phyloP scores from a whole-genome alignment of 768 basidiomycete genomes.

The Tephrocybe rancida region DNA sequence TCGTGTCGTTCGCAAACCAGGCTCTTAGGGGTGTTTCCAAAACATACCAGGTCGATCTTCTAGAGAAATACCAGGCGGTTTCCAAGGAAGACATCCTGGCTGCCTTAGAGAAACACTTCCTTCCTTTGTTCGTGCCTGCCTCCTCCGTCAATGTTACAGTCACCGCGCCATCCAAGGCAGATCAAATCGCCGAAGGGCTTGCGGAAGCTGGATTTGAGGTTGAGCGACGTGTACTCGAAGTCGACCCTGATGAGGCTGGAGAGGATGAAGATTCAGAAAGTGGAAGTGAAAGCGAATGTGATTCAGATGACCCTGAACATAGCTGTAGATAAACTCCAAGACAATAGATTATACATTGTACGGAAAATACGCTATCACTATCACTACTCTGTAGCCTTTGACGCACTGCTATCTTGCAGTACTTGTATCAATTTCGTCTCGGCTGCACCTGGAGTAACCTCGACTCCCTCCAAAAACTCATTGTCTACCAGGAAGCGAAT shows the following conservation, averaged over 20 bases:
- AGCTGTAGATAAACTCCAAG: neutral
- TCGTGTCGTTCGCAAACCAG: conserved; percentile 87
- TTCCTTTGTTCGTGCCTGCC: conserved; percentile 81
- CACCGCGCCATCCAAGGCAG: conserved; percentile 79
- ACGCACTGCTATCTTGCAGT: conserved; percentile 25
- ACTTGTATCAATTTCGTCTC: conserved; percentile 66
- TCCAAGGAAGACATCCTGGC: conserved; percentile 76
- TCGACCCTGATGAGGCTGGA: conserved; percentile 55
- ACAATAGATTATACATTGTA: neutral
- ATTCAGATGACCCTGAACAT: conserved; percentile 23
- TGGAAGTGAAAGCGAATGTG: conserved; percentile 36
- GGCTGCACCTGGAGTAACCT: conserved; percentile 79
- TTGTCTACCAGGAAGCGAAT: conserved; percentile 91
- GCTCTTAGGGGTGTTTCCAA: conserved; percentile 84
- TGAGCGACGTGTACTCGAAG: conserved; percentile 67
- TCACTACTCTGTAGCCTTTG: conserved; percentile 11
- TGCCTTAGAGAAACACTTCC: conserved; percentile 71
- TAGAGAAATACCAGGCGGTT: conserved; percentile 79
- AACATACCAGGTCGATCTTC: conserved; percentile 72
- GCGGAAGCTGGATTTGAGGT: conserved; percentile 75
- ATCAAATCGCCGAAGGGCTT: conserved; percentile 69
- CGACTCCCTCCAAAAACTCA: conserved; percentile 81
- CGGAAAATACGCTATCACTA: neutral
- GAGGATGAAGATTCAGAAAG: conserved; percentile 29
- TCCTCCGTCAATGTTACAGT: conserved; percentile 82